Evolutionary conservation across 2,329 filamentous ascomycete genomes (phyloP), one percentile per base, ranked within the genome.

Genomic region (Aspergillus japonicus): DNA sequence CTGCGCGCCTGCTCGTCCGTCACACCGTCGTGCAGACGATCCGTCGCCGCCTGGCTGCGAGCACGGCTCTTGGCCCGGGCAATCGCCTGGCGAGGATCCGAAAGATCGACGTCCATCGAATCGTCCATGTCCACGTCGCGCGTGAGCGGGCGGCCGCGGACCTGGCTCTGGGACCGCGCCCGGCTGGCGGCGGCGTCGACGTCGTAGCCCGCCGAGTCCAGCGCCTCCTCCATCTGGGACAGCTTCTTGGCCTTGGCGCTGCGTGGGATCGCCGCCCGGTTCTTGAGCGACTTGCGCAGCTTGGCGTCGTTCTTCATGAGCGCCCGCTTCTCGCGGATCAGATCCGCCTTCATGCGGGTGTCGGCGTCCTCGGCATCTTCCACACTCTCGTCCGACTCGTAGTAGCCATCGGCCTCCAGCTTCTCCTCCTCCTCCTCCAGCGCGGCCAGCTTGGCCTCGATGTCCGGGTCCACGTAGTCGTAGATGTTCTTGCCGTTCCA

Each of bases 281-380:
- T 99, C 89, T 99, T 98, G 75, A 99, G 87, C 47, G 89, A 89
- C 83, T 96, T 98, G 80, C 92, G 91, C 89, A 96, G 92, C 80
- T 91, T 90, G 64, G 92, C 90, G 71, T 96, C 95, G 79, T 98
- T 98, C 74, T 91, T 88, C 79, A 98, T 95, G 63, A 97, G 83
- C 64, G 89, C 85, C 69, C 92, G 89, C 87, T 98, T 97, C 83
- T 97, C 93, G 64, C 94, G 89, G 78, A 99, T 99, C 62, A 96
- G 82, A 65, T 96, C 91, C 53, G 95, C 96, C 83, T 98, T 97
- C 82, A 90, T 88, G 69, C 91, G 83, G 67, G 94, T 87, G 64
- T 97, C 92, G 48, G 90, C 90, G 69, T 96, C 91, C 64, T 96
- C 92, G 21, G 88, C 91, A 73, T 96, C 93, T 70, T 95, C 92